Base-by-base conservation (phyloP, 345 rosid genomes). In the Isatis tinctoria region DNA sequence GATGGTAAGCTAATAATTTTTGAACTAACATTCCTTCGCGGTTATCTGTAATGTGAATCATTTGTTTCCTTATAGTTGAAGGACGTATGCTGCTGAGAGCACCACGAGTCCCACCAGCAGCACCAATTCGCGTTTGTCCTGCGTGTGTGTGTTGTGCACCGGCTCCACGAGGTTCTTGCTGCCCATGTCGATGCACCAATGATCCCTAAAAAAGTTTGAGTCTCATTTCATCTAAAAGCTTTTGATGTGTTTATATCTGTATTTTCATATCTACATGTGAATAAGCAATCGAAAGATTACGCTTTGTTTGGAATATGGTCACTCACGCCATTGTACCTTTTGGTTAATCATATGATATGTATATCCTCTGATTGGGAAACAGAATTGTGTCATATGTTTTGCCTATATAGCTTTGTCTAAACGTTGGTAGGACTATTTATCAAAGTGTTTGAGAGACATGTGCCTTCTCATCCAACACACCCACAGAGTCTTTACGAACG, bases 121-220 rank as follows among this genome's bases (percentile, higher is more conserved):
- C n/a, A n/a, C n/a, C n/a, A n/a, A n/a, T n/a, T n/a, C n/a, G n/a
- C n/a, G n/a, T n/a, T n/a, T 74, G 66, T 12, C 78, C 78, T 4
- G 57, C 70, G 1, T 74, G 73, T 74, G 67, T 9, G 24, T 74
- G 78, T 48, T 74, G 78, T 66, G 67, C 41, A 58, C 78, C 73
- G 33, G 73, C 73, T 66, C 60, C 67, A 41, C 10, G 6, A 58
- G 67, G 20, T 47, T 24, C 35, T 58, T 74, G 78, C 27, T 74
- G 73, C 27, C 78, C 78, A 27, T 74, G 73, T 10, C 40, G 35
- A 32, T 51, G 32, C 32, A 51, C 3, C 57, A 28, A 57, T 11
- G 18, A 44, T 0, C 78, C 66, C 35, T n/a, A n/a, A 54, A 47
- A 35, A 3, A 27, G 1, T 41, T 0, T 1, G 4, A 35, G 18